Conservation (phyloP, 371 early-diverging fungal species). For the Mortierella sp. region DNA sequence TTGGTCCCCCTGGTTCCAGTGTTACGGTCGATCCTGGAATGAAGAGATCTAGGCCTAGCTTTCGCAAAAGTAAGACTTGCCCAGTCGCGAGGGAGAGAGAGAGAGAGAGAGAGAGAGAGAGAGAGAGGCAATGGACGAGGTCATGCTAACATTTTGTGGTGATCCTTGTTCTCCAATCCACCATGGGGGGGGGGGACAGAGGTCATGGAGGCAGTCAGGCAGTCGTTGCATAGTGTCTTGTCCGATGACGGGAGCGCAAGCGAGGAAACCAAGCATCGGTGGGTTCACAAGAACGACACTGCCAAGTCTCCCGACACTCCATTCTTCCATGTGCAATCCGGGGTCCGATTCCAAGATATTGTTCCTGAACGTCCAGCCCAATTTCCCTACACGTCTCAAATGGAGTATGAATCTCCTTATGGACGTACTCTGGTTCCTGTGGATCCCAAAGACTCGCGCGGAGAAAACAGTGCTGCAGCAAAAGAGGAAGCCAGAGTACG, state of each 20-base stretch:
- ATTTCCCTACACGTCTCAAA: conserved; percentile 15
- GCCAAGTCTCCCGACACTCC: not conserved
- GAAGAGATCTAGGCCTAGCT: too few relatives aligned
- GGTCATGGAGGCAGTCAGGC: conserved; percentile 2
- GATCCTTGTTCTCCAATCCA: too few relatives aligned
- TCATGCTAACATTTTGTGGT: too few relatives aligned
- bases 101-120: too few relatives aligned
- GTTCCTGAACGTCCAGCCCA: conserved; percentile 2
- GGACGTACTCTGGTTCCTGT: not conserved
- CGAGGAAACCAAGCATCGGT: not conserved
- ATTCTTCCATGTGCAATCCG: conserved; percentile 1
- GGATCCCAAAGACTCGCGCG: not conserved
- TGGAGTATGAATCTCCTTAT: conserved; percentile 12
- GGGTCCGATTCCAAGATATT: conserved; percentile 10
- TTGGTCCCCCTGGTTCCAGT: too few relatives aligned
- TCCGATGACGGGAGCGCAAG: not conserved
- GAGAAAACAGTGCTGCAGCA: not conserved
- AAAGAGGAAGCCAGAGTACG: conserved; percentile 13
- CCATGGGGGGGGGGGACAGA: too few relatives aligned
- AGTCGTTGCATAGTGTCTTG: conserved; percentile 2
- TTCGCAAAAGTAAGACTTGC: too few relatives aligned
- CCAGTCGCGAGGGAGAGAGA: too few relatives aligned
- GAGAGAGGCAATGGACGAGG: too few relatives aligned
- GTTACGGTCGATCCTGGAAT: too few relatives aligned
- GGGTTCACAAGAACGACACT: conserved; percentile 2